Base-by-base conservation (phyloP, 352 stramenopile species). In the Phytophthora ramorum region DNA sequence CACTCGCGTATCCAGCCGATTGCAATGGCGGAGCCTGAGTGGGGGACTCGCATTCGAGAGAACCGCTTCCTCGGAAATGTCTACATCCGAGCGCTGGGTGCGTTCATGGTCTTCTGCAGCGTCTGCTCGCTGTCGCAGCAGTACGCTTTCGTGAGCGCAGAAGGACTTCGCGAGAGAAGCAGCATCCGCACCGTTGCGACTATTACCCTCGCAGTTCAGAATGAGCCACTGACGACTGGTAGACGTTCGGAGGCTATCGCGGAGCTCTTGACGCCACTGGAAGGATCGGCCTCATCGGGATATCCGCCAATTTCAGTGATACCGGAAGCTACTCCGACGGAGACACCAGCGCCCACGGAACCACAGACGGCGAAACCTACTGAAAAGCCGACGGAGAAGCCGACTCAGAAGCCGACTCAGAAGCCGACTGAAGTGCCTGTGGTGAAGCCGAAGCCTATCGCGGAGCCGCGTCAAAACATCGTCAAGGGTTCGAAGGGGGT, bases 11-110 rank as follows among this genome's bases (percentile, higher is more conserved):
- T 65, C 69, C 45, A 58, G 72, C 30, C 63, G 47, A 45, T 54
- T 71, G 50, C 45, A 34, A 65, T 78, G 58, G 45, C 57, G 6
- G 47, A 52, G 4, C 26, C 30, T 38, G 58, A 72, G 32, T 71
- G 64, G 40, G 19, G 22, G 10, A 53, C 28, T 5, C 58, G 59
- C 12, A 79, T 79, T 55, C 61, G 61, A 10, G 57, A 77, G 19
- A 79, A 58, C 41, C 69, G 72, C 13, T 79, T 79, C 44, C 58
- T 79, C 19, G 64, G 75, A 37, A 78, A 78, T 69, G 72, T 76
- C 14, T 79, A 76, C 44, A 78, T 75, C 32, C 67, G 67, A 48
- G 45, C 38, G 47, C 34, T 75, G 24, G 67, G 67, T 2, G 34
- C 19, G 1, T 69, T 72, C 40, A 76, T 76, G 68, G 30, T 76